Percentiles rank a stretch among this genome's conserved stretches.
phyloP scores from a whole-genome alignment of 148 eudicot genomes.

The Silene latifolia region DNA sequence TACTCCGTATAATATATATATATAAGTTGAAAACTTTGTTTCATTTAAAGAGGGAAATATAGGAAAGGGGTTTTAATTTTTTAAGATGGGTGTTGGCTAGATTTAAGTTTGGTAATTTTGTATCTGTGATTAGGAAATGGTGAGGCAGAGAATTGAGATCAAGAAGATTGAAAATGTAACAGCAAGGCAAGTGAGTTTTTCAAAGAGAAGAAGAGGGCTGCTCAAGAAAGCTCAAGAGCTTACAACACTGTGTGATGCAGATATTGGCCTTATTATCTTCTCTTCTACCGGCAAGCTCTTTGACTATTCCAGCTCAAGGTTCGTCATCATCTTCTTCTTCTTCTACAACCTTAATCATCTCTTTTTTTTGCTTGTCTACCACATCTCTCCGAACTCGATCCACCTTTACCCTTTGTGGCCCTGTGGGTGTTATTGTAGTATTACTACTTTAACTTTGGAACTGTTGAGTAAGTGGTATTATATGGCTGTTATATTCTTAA shows the following conservation, averaged over 20 bases:
- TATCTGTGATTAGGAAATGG: conserved; percentile 29
- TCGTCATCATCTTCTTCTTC: background rate
- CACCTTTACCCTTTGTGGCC: too few species aligned
- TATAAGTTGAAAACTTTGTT: conserved; percentile 4
- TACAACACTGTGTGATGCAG: conserved; percentile 43
- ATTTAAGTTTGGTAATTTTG: background rate
- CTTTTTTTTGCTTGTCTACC: too few species aligned
- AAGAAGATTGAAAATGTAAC: conserved; percentile 43
- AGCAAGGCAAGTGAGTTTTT: conserved; percentile 43
- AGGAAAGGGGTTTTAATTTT: conserved; percentile 16
- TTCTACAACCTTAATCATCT: too few species aligned
- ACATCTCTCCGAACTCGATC: too few species aligned
- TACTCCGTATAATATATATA: too few species aligned
- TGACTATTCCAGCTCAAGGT: conserved; percentile 37
- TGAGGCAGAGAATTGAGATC: conserved; percentile 40
- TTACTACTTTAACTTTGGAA: too few species aligned
- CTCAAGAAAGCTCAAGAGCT: conserved; percentile 44
- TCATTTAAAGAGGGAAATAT: background rate
- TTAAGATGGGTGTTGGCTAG: background rate
- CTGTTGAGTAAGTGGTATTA: too few species aligned
- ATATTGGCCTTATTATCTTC: conserved; percentile 42
- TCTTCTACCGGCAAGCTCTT: conserved; percentile 45
- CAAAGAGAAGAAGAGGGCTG: conserved; percentile 45
- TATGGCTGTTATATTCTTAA: too few species aligned
- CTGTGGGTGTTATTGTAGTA: too few species aligned